These are phyloP conservation scores for Papiliotrema terrestris DNA, from an alignment of 1,284 basidiomycete species.

Conservation along the genomic window DNA sequence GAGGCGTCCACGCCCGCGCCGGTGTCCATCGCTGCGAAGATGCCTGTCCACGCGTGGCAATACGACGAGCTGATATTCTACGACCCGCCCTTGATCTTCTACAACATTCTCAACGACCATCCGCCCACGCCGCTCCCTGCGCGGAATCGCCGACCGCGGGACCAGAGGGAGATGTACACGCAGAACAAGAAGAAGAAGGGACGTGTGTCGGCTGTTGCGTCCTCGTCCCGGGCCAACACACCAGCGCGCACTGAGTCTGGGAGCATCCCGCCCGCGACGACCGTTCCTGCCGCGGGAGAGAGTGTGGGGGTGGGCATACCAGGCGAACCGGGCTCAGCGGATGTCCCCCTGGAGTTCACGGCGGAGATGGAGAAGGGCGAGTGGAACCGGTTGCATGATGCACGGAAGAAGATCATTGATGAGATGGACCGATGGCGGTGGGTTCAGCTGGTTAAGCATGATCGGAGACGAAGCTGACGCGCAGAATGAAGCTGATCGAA, in stretches of 20 bases:
- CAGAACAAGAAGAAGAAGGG: slow-evolving; percentile 32
- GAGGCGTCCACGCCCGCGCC: slow-evolving; percentile 1
- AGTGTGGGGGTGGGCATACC: slow-evolving; percentile 46
- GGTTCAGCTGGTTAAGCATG: slow-evolving; percentile 7
- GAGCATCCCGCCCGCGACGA: slow-evolving; percentile 47
- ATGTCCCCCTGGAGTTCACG: slow-evolving; percentile 68
- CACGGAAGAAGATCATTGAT: slow-evolving; percentile 60
- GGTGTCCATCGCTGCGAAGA: slow-evolving; percentile 26
- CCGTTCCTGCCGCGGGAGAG: slow-evolving; percentile 54
- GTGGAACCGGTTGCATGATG: slow-evolving; percentile 71
- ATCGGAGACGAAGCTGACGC: background rate
- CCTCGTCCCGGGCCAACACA: slow-evolving; percentile 10
- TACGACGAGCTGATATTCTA: slow-evolving; percentile 98
- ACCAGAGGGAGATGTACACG: slow-evolving; percentile 35
- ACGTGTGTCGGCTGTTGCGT: background rate
- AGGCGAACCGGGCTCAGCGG: slow-evolving; percentile 42
- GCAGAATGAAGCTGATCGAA: slow-evolving; percentile 56
- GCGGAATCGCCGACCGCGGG: slow-evolving; percentile 51
- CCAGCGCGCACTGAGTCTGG: slow-evolving; percentile 11
- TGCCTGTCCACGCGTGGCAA: slow-evolving; percentile 91
- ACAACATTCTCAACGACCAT: slow-evolving; percentile 73
- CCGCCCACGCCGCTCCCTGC: slow-evolving; percentile 79
- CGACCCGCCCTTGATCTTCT: slow-evolving; percentile 86
- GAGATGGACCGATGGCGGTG: slow-evolving; percentile 50
- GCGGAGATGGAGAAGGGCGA: slow-evolving; percentile 81